A percentile compares a stretch with the other conserved stretches of the same genome.
phyloP scores from a whole-genome alignment of 768 basidiomycete genomes.

The Termitomyces sp. region DNA sequence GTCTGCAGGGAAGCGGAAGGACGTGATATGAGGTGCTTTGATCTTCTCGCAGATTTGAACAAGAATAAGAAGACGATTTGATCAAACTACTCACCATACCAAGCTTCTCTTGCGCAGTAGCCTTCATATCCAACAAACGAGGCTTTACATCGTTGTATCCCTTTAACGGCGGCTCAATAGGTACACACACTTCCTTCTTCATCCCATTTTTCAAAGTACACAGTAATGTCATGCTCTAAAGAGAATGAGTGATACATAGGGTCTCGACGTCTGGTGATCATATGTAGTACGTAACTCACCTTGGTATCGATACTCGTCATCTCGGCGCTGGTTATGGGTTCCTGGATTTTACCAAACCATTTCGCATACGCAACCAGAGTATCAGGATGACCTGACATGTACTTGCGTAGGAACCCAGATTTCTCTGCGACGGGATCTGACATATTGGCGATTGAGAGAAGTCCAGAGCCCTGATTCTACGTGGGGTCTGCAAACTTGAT shows the following conservation, averaged over 20 bases:
- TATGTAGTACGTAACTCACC: conserved; percentile 25
- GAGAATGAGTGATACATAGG: neutral
- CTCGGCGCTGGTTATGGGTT: conserved; percentile 52
- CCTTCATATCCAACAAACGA: conserved; percentile 74
- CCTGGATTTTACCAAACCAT: conserved; percentile 61
- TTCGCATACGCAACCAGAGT: conserved; percentile 82
- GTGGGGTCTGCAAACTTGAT: neutral
- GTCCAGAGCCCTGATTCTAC: too few relatives aligned
- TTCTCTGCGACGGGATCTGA: conserved; percentile 71
- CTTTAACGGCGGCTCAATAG: conserved; percentile 64
- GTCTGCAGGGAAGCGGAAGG: conserved; percentile 41
- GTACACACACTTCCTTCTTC: conserved; percentile 44
- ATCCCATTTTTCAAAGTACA: conserved; percentile 49
- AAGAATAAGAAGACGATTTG: too few relatives aligned
- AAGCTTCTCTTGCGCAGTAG: conserved; percentile 69
- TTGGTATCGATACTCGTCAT: conserved; percentile 68
- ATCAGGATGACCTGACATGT: conserved; percentile 82
- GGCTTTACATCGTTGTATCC: conserved; percentile 83
- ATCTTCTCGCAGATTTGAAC: conserved; percentile 31
- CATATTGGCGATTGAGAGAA: conserved; percentile 27
- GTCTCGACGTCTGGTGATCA: neutral
- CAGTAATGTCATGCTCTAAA: conserved; percentile 57
- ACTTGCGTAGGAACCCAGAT: conserved; percentile 72
- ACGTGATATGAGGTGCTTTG: conserved; percentile 53
- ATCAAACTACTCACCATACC: conserved; percentile 54